Evolutionary conservation across 2,329 filamentous ascomycete species (phyloP).

Genomic region (Aspergillus caelatus): DNA sequence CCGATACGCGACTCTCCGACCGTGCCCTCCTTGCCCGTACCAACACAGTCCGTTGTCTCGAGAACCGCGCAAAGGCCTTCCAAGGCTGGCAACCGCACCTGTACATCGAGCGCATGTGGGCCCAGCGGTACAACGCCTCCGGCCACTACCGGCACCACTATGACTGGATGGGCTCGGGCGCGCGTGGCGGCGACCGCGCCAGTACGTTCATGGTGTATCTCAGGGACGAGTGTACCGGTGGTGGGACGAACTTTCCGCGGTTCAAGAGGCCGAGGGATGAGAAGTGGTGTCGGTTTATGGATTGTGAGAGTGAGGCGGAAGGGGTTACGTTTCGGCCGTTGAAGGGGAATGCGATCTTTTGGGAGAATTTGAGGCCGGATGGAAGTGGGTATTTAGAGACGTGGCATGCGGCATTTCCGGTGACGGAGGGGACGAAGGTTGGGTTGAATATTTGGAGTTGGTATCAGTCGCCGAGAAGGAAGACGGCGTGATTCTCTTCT

Average conservation of each 20-base stretch:
- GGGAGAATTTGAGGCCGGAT: slow-evolving; percentile 62
- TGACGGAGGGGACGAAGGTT: slow-evolving; percentile 59
- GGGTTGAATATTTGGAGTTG: slow-evolving; percentile 69
- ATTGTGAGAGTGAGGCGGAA: slow-evolving; percentile 46
- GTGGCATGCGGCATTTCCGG: slow-evolving; percentile 64
- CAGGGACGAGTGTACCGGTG: slow-evolving; percentile 55
- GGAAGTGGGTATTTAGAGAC: slow-evolving; percentile 61
- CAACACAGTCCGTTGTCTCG: slow-evolving; percentile 59
- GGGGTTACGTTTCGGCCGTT: slow-evolving; percentile 63
- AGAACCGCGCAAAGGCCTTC: slow-evolving; percentile 59
- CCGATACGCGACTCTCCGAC: slow-evolving; percentile 56
- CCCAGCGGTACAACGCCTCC: slow-evolving; percentile 59
- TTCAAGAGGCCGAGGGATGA: slow-evolving; percentile 47
- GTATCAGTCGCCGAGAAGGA: slow-evolving; percentile 49
- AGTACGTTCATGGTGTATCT: slow-evolving; percentile 67
- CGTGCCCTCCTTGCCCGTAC: slow-evolving; percentile 52
- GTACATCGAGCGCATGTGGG: slow-evolving; percentile 64
- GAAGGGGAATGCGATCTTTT: slow-evolving; percentile 63
- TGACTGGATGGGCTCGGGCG: slow-evolving; percentile 56
- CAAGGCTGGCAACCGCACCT: slow-evolving; percentile 63
- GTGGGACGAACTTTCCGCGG: slow-evolving; percentile 64
- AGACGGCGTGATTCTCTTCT: neutral
- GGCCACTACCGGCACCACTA: slow-evolving; percentile 64
- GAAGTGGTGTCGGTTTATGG: slow-evolving; percentile 61
- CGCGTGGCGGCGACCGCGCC: slow-evolving; percentile 46